Evolutionary conservation across 2,329 filamentous ascomycete species (phyloP).

Genomic region (Pochonia chlamydosporia): DNA sequence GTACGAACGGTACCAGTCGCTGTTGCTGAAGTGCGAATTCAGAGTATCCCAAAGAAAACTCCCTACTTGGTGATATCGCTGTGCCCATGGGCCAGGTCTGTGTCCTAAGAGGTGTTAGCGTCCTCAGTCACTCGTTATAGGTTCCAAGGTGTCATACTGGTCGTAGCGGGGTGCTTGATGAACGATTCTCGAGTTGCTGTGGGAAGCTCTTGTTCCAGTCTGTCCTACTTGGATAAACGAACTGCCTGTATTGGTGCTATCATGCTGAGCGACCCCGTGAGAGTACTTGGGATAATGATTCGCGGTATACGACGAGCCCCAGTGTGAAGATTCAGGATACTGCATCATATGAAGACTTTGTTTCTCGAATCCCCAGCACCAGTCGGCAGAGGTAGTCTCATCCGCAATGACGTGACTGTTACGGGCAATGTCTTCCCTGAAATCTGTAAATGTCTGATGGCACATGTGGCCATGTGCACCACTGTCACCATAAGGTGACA

Average conservation of each 20-base stretch:
- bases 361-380: conserved; percentile 4
- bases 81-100: too few relatives aligned
- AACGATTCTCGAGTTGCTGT: too few relatives aligned
- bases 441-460: neutral
- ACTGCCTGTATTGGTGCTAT: too few relatives aligned
- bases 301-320: neutral
- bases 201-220: too few relatives aligned
- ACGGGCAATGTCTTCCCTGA: neutral
- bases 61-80: neutral
- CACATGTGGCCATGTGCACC: neutral
- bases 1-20: neutral
- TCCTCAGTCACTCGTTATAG: too few relatives aligned
- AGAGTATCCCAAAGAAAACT: neutral
- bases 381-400: neutral
- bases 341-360: neutral
- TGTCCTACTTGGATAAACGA: too few relatives aligned
- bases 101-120: too few relatives aligned
- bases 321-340: neutral
- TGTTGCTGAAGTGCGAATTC: neutral
- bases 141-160: too few relatives aligned
- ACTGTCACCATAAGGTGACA: too few relatives aligned
- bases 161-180: too few relatives aligned
- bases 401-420: neutral
- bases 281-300: too few relatives aligned
- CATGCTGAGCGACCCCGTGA: too few relatives aligned